Evolutionary conservation across 805 yeast genomes (phyloP).

Genomic region (Pichia gijzeniarum): DNA sequence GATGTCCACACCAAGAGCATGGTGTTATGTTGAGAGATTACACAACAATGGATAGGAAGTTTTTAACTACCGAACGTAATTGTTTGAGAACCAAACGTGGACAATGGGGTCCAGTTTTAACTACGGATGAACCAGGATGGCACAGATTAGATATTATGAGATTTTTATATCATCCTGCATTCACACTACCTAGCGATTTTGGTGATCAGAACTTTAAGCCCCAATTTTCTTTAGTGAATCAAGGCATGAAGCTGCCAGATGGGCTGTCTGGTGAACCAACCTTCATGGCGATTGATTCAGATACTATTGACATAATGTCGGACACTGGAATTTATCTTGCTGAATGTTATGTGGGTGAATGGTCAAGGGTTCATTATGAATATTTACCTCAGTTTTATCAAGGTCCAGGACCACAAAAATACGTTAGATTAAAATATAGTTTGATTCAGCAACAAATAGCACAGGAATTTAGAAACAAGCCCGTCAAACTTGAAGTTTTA

Average conservation of each 20-base stretch:
- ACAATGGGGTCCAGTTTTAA: constrained; percentile 45
- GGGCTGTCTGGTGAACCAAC: constrained; percentile 37
- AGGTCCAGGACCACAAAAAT: constrained; percentile 56
- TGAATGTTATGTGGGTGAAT: constrained; percentile 61
- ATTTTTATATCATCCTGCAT: constrained; percentile 75
- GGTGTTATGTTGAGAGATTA: constrained; percentile 93
- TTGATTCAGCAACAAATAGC: constrained; percentile 37
- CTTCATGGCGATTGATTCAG: constrained; percentile 40
- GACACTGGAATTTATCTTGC: constrained; percentile 66
- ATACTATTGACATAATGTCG: constrained; percentile 42
- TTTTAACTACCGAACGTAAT: constrained; percentile 60
- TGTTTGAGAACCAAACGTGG: constrained; percentile 46
- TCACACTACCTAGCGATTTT: constrained; percentile 61
- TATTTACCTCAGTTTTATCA: constrained; percentile 49
- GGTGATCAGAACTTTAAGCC: constrained; percentile 37
- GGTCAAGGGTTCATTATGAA: constrained; percentile 53
- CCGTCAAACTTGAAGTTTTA: constrained; percentile 47
- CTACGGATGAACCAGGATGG: constrained; percentile 79
- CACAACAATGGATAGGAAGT: constrained; percentile 71
- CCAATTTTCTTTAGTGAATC: constrained; percentile 20
- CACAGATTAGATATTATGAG: constrained; percentile 72
- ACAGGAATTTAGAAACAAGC: constrained; percentile 27
- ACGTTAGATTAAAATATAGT: constrained; percentile 42
- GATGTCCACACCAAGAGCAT: constrained; percentile 84
- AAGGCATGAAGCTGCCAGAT: constrained; percentile 28